These are phyloP conservation scores for Cyberlindnera subsufficiens DNA, from an alignment of 805 yeast species.

Conservation along the genomic window DNA sequence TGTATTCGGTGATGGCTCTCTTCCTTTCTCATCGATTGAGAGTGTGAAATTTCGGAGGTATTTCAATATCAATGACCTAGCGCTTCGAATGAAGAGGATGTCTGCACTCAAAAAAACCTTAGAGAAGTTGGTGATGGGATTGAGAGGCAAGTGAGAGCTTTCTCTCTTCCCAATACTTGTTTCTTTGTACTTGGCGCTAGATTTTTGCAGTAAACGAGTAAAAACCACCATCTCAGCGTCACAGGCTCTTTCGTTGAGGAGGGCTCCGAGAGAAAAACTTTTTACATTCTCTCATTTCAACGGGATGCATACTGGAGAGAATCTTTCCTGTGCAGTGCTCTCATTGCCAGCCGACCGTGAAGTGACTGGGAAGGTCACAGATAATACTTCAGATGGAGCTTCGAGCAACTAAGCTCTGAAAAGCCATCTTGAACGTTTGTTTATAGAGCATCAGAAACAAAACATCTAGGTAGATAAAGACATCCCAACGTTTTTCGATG, in stretches of 20 bases:
- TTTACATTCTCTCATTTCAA: not conserved
- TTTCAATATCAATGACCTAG: not conserved
- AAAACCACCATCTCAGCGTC: not conserved
- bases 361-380: not conserved
- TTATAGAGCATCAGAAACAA: too few species aligned
- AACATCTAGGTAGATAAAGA: too few species aligned
- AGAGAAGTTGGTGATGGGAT: not conserved
- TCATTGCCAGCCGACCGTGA: not conserved
- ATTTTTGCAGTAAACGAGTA: not conserved
- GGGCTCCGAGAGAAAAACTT: not conserved
- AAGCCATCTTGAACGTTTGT: not conserved
- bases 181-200: not conserved
- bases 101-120: not conserved
- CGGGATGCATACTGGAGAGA: not conserved
- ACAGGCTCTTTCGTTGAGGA: not conserved
- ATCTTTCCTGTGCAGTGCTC: not conserved
- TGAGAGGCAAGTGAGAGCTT: not conserved
- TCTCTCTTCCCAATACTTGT: not conserved
- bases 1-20: not conserved
- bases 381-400: not conserved
- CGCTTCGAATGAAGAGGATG: not conserved
- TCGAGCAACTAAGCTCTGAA: not conserved
- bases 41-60: not conserved
- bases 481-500: too few species aligned
- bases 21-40: not conserved